Conservation (phyloP, 345 rosid genomes). For the Psidium guajava region DNA sequence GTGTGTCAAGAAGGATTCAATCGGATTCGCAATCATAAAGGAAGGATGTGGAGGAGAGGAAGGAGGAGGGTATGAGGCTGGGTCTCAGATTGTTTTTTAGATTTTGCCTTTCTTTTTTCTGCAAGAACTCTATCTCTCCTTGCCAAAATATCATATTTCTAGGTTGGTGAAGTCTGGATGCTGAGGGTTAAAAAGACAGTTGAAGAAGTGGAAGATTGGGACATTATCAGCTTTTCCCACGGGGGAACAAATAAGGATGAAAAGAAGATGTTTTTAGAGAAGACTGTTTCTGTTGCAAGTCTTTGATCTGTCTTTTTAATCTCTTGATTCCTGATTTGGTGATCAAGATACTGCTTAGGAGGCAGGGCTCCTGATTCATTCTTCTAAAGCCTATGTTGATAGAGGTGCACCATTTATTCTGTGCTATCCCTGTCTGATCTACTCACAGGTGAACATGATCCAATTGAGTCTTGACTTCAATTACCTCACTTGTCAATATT, state of each 20-base stretch:
- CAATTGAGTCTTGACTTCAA: background rate
- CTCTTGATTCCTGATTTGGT: no score
- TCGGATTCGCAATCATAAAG: background rate
- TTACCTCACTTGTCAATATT: background rate
- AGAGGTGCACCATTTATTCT: background rate
- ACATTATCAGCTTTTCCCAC: no score
- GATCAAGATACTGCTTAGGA: background rate
- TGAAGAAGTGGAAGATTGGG: background rate
- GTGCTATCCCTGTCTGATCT: no score
- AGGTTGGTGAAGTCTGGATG: background rate
- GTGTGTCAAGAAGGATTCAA: background rate
- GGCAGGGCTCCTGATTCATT: background rate
- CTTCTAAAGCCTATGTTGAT: background rate
- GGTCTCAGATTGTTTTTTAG: background rate
- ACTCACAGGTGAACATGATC: background rate
- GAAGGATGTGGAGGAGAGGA: background rate
- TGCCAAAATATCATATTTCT: background rate
- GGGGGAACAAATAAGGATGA: background rate
- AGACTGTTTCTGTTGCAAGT: fast-evolving
- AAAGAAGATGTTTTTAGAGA: background rate
- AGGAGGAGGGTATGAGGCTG: background rate
- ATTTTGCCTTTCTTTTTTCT: background rate
- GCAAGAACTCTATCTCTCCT: background rate
- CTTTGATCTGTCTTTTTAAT: background rate
- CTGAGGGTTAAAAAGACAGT: background rate